Percentiles rank a stretch among this genome's conserved stretches.
Conservation (phyloP, 768 basidiomycete genomes). For the Russula vinacea region DNA sequence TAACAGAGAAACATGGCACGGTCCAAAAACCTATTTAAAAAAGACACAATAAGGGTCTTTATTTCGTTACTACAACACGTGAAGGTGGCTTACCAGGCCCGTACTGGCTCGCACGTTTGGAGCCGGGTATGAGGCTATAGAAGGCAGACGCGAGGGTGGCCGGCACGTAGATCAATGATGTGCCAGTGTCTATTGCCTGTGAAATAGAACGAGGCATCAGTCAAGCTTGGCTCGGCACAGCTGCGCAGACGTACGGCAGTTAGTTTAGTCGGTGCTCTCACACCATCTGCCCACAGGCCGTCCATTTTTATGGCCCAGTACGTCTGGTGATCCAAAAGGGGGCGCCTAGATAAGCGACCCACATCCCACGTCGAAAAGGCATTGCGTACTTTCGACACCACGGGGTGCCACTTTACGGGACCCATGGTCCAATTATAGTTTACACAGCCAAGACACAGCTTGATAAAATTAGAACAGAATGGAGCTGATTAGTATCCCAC, state of each 20-base stretch:
- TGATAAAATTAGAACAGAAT: not conserved
- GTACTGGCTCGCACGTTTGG: constrained; percentile 42
- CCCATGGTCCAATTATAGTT: constrained; percentile 41
- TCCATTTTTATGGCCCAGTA: constrained; percentile 59
- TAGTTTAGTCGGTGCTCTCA: constrained; percentile 29
- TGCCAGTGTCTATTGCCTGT: constrained; percentile 68
- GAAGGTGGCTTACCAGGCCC: constrained; percentile 40
- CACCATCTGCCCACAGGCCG: constrained; percentile 40
- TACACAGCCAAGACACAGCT: constrained; percentile 46
- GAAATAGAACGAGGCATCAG: not conserved
- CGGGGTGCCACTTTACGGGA: constrained; percentile 40
- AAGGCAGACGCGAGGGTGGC: constrained; percentile 42
- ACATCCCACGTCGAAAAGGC: not conserved
- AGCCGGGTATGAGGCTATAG: constrained; percentile 53
- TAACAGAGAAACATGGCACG: constrained; percentile 47
- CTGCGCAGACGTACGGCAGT: constrained; percentile 38
- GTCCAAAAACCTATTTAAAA: constrained; percentile 48
- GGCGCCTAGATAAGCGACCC: not conserved
- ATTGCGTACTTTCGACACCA: constrained; percentile 37
- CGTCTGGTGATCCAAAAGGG: constrained; percentile 39
- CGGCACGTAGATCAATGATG: constrained; percentile 61
- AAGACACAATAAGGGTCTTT: not conserved
- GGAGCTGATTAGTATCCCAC: not conserved
- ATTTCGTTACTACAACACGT: not conserved
- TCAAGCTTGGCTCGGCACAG: not conserved